These are phyloP conservation scores for Termitomyces sp. DNA, from an alignment of 768 basidiomycete species.

Conservation along the genomic window DNA sequence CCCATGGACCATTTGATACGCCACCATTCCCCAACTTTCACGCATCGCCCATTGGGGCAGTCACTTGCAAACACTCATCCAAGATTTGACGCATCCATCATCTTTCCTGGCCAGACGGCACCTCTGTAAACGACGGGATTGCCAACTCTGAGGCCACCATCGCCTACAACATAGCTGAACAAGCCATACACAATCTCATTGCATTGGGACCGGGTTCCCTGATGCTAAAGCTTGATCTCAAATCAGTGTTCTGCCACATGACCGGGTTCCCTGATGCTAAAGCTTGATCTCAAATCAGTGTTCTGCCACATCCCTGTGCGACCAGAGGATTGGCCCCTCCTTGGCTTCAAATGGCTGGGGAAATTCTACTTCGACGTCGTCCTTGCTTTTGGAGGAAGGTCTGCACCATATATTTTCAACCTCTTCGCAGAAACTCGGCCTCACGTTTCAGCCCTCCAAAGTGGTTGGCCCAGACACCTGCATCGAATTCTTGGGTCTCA, in stretches of 20 bases:
- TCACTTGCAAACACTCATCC: constrained; percentile 14
- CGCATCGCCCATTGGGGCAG: constrained; percentile 19
- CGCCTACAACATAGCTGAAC: no score
- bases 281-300: constrained; percentile 28
- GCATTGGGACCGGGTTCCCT: constrained; percentile 21
- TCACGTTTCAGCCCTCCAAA: neutral
- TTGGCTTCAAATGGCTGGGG: constrained; percentile 25
- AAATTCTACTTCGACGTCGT: constrained; percentile 24
- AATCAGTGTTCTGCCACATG: constrained; percentile 28
- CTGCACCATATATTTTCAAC: constrained; percentile 12
- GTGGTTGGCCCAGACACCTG: neutral
- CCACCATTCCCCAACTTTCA: no score
- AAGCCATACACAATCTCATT: no score
- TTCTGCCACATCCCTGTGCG: constrained; percentile 30
- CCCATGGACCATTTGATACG: no score
- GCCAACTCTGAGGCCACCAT: constrained; percentile 22
- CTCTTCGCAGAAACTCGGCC: neutral
- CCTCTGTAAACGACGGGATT: constrained; percentile 15
- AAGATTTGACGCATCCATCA: constrained; percentile 23
- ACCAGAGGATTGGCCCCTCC: constrained; percentile 22
- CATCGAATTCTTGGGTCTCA: neutral
- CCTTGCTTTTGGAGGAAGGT: constrained; percentile 28
- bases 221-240: constrained; percentile 28
- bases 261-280: constrained; percentile 22
- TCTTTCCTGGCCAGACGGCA: constrained; percentile 11